phyloP scores from a whole-genome alignment of 495 filamentous ascomycete species.

The Apiosordaria backusii region DNA sequence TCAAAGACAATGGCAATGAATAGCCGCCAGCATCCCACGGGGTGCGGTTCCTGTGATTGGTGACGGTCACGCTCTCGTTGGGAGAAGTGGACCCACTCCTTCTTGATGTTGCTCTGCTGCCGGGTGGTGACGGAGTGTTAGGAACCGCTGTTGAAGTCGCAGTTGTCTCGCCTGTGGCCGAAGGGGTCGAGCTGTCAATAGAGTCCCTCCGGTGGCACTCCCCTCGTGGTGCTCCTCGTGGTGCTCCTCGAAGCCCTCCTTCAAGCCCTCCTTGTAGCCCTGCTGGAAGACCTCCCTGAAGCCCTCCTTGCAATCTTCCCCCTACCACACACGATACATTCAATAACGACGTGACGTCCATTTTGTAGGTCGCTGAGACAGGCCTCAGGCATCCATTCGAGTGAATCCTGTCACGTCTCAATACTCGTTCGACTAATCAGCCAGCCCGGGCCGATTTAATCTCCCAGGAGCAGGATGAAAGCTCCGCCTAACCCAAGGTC shows the following conservation, averaged over 20 bases:
- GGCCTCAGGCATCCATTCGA: constrained; percentile 1
- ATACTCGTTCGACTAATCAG: neutral
- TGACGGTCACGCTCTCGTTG: constrained; percentile 14
- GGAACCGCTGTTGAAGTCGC: constrained; percentile 23
- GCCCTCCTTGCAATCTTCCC: neutral
- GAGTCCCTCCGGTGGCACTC: constrained; percentile 23
- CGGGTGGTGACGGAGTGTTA: constrained; percentile 25
- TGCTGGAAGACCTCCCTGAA: neutral
- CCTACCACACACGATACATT: constrained; percentile 30
- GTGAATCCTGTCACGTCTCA: neutral
- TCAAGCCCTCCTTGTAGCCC: neutral
- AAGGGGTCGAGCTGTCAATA: constrained; percentile 24
- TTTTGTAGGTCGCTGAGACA: constrained; percentile 8
- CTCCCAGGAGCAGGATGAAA: neutral
- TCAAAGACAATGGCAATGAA: constrained; percentile 31
- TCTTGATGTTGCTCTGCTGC: neutral
- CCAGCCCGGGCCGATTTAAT: neutral
- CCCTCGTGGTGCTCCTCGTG: neutral
- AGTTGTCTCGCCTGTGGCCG: constrained; percentile 25
- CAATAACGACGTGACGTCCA: constrained; percentile 35
- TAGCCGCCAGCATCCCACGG: constrained; percentile 49
- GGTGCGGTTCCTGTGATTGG: constrained; percentile 34
- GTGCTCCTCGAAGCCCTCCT: neutral
- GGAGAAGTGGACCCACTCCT: constrained; percentile 30
- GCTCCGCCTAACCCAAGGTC: neutral